Conservation (phyloP, 2,329 filamentous ascomycete genomes). For the Alternaria incomplexa region DNA sequence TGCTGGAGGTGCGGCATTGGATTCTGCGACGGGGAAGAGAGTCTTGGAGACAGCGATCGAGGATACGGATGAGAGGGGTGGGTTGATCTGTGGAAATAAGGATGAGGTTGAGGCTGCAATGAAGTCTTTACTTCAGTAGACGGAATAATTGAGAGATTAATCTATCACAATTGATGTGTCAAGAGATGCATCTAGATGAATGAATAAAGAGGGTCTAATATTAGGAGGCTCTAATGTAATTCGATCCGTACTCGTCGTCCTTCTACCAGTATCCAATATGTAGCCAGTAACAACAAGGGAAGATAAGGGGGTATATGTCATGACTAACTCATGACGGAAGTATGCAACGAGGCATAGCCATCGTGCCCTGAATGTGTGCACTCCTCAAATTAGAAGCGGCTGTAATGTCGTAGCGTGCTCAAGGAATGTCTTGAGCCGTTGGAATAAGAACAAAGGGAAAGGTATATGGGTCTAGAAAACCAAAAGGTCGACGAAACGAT, state of each 20-base stretch:
- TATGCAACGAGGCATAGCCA: neutral
- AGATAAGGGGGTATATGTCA: neutral
- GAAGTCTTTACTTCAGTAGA: neutral
- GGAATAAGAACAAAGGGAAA: neutral
- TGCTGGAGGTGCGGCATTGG: constrained; percentile 63
- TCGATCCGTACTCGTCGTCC: neutral
- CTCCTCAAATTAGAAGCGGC: neutral
- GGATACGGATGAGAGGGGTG: constrained; percentile 42
- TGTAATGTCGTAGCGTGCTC: neutral
- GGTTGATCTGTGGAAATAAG: constrained; percentile 39
- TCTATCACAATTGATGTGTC: neutral
- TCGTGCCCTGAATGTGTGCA: neutral
- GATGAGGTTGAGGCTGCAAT: constrained; percentile 36
- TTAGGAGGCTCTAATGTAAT: neutral
- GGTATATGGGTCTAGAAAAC: neutral
- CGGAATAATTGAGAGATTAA: neutral
- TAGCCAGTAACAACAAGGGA: neutral
- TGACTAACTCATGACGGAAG: neutral
- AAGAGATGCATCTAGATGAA: neutral
- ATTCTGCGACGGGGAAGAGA: constrained; percentile 48
- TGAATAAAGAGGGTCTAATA: neutral
- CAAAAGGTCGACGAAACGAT: neutral
- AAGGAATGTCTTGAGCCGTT: neutral
- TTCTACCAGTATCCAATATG: neutral
- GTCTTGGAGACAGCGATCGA: constrained; percentile 28